Conservation (phyloP, 768 basidiomycete species). For the Phlegmacium glaucopus region DNA sequence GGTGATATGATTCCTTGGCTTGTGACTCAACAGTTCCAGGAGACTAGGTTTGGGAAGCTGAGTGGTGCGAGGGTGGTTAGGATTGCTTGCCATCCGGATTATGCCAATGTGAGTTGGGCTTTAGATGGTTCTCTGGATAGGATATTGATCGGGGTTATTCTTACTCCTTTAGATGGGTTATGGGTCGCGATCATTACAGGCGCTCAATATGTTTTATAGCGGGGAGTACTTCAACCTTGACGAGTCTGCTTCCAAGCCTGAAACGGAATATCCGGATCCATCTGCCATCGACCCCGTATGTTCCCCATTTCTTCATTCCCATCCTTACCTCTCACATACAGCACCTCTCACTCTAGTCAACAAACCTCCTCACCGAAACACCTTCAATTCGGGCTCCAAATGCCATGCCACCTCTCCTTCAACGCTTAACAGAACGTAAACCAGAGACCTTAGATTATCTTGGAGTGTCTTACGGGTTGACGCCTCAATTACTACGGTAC, state of each 20-base stretch:
- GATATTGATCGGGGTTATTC: constrained; percentile 5
- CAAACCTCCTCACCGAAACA: constrained; percentile 70
- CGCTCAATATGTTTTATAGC: constrained; percentile 86
- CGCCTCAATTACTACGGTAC: constrained; percentile 75
- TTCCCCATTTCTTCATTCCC: neutral
- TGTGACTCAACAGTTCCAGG: constrained; percentile 92
- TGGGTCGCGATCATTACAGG: constrained; percentile 83
- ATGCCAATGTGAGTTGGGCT: constrained; percentile 65
- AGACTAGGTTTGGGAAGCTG: constrained; percentile 86
- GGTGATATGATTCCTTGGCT: constrained; percentile 99
- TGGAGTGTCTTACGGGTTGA: constrained; percentile 95
- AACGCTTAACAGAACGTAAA: constrained; percentile 83
- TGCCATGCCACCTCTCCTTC: constrained; percentile 90
- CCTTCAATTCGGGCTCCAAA: constrained; percentile 67
- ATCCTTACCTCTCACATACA: neutral
- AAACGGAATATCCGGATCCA: constrained; percentile 60
- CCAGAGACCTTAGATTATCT: constrained; percentile 92
- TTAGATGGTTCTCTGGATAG: neutral
- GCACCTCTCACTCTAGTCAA: constrained; percentile 21
- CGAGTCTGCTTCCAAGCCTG: constrained; percentile 48
- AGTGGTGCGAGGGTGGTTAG: constrained; percentile 91
- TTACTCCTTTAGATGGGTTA: constrained; percentile 81
- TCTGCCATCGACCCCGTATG: constrained; percentile 43
- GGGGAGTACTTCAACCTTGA: constrained; percentile 90
- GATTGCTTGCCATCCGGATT: constrained; percentile 95